These are phyloP conservation scores for Metarhizium robertsii DNA, from an alignment of 2,329 filamentous ascomycete species.

Conservation along the genomic window DNA sequence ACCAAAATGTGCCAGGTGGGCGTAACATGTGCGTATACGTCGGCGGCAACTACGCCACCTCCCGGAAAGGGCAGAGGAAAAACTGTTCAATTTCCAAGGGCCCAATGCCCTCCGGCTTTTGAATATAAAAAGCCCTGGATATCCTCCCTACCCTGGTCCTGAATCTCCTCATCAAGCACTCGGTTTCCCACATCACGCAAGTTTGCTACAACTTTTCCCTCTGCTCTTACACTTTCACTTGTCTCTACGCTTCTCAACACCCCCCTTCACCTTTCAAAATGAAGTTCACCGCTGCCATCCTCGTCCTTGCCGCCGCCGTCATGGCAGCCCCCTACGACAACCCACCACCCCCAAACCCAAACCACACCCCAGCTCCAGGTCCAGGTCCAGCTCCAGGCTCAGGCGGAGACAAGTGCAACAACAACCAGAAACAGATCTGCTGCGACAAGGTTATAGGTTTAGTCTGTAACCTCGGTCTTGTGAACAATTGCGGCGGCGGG, in stretches of 20 bases:
- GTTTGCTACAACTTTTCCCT: no score
- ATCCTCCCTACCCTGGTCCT: neutral
- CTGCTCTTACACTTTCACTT: no score
- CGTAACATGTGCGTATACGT: no score
- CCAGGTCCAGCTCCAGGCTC: no score
- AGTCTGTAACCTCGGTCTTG: neutral
- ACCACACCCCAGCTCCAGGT: neutral
- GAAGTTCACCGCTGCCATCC: slow-evolving; percentile 4
- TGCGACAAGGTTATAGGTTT: neutral
- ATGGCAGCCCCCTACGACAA: neutral
- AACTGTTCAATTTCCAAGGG: no score
- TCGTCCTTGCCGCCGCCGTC: slow-evolving; percentile 3
- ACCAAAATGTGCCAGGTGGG: no score
- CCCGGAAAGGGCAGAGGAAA: no score
- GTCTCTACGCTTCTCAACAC: neutral
- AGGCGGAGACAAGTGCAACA: neutral
- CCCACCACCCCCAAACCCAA: no score
- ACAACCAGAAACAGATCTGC: slow-evolving; percentile 1
- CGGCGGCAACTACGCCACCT: no score
- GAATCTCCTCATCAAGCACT: neutral
- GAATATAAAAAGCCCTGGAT: slow-evolving; percentile 3
- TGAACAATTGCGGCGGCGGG: neutral
- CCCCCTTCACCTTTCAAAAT: neutral
- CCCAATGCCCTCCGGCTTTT: neutral
- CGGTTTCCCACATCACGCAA: neutral